These are phyloP conservation scores for Capsicum rhomboideum DNA, from an alignment of 257 asterid species.

Conservation along the genomic window DNA sequence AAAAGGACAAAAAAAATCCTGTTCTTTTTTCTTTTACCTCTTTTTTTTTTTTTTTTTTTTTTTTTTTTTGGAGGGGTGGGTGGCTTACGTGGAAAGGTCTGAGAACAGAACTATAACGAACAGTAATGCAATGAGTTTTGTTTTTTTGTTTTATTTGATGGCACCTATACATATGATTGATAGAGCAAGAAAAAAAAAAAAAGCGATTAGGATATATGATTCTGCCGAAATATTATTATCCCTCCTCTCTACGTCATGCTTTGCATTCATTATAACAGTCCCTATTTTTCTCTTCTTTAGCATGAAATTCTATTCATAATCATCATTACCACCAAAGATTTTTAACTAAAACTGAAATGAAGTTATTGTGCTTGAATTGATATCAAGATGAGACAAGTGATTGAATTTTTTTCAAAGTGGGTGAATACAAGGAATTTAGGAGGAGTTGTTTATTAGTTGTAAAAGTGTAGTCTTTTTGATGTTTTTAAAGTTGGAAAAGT, in stretches of 20 bases:
- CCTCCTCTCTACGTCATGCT: neutral
- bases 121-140: neutral
- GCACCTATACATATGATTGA: slow-evolving; percentile 11
- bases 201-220: slow-evolving; percentile 34
- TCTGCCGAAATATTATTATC: slow-evolving; percentile 17
- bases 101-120: slow-evolving; percentile 2
- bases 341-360: neutral
- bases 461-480: neutral
- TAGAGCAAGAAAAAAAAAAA: slow-evolving; percentile 8
- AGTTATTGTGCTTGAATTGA: neutral
- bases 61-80: neutral
- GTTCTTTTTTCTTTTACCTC: neutral
- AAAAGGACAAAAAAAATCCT: too few relatives aligned
- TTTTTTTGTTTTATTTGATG: neutral
- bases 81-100: neutral
- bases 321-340: neutral
- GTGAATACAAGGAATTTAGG: neutral
- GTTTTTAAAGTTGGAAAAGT: neutral
- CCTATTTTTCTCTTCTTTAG: neutral
- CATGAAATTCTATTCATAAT: slow-evolving; percentile 9
- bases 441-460: neutral
- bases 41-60: neutral
- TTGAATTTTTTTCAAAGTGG: neutral
- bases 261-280: neutral
- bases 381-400: slow-evolving; percentile 4